phyloP scores from a whole-genome alignment of 495 filamentous ascomycete genomes.

The Oleoguttula mirabilis region DNA sequence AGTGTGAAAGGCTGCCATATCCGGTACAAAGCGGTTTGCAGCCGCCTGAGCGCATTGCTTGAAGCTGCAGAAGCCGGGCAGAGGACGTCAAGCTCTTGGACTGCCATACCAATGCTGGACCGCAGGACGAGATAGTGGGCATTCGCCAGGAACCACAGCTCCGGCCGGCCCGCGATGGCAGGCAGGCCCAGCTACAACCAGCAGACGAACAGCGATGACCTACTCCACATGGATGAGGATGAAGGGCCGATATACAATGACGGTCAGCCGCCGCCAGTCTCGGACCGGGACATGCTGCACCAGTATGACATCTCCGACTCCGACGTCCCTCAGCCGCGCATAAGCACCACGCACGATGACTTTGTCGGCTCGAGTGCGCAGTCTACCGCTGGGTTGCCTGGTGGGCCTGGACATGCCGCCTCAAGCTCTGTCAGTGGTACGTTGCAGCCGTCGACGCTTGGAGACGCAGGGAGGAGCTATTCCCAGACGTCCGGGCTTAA shows the following conservation, averaged over 20 bases:
- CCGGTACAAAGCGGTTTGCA: no score
- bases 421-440: not conserved
- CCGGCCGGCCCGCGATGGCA: slow-evolving; percentile 40
- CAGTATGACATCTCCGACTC: slow-evolving; percentile 56
- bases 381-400: slow-evolving; percentile 37
- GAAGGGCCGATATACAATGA: slow-evolving; percentile 57
- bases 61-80: no score
- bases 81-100: no score
- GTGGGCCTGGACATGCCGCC: slow-evolving; percentile 36
- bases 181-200: slow-evolving; percentile 53
- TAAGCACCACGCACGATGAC: slow-evolving; percentile 86
- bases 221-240: slow-evolving; percentile 66
- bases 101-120: no score
- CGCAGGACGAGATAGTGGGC: no score
- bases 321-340: slow-evolving; percentile 51
- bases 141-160: no score
- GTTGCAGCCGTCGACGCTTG: slow-evolving; percentile 25
- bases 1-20: no score
- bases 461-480: slow-evolving; percentile 42
- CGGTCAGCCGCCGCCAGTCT: slow-evolving; percentile 57
- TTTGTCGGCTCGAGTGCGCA: slow-evolving; percentile 54
- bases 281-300: slow-evolving; percentile 64
- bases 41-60: no score
- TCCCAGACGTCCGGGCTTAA: slow-evolving; percentile 74
- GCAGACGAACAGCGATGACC: slow-evolving; percentile 36